Evolutionary conservation across 2,329 filamentous ascomycete species (phyloP).

Genomic region (Botrytis tulipae): DNA sequence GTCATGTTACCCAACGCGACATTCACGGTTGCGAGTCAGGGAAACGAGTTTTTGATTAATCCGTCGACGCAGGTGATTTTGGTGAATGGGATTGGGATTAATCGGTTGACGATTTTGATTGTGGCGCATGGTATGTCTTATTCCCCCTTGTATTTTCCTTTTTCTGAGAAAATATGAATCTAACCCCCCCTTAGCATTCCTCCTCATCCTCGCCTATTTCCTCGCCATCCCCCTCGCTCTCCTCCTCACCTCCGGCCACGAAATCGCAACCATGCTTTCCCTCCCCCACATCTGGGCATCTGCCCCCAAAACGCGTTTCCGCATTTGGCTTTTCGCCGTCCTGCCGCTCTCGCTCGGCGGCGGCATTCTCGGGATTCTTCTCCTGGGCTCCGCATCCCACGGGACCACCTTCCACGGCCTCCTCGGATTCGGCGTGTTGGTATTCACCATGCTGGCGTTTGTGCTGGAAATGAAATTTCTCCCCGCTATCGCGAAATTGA

Average conservation of each 20-base stretch:
- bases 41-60: constrained; percentile 8
- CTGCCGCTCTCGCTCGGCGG: background rate
- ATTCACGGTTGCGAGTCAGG: background rate
- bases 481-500: background rate
- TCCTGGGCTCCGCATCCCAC: background rate
- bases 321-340: constrained; percentile 6
- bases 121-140: constrained; percentile 13
- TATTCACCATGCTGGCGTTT: background rate
- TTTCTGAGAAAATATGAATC: background rate
- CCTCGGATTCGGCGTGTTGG: background rate
- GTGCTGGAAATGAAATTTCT: constrained; percentile 8
- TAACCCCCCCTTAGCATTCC: background rate
- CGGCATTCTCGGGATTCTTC: background rate
- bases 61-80: background rate
- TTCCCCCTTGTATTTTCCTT: too few species aligned
- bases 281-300: constrained; percentile 12
- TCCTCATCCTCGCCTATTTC: constrained; percentile 11
- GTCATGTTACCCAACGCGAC: background rate
- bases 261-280: constrained; percentile 12
- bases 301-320: constrained; percentile 1
- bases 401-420: background rate
- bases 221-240: constrained; percentile 2
- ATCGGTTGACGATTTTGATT: background rate
- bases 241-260: constrained; percentile 14
- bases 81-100: constrained; percentile 1